A percentile compares a stretch with the other conserved stretches of the same genome.
Evolutionary conservation across 441 rosid genomes (phyloP).

Genomic region (Populus hybrid): DNA sequence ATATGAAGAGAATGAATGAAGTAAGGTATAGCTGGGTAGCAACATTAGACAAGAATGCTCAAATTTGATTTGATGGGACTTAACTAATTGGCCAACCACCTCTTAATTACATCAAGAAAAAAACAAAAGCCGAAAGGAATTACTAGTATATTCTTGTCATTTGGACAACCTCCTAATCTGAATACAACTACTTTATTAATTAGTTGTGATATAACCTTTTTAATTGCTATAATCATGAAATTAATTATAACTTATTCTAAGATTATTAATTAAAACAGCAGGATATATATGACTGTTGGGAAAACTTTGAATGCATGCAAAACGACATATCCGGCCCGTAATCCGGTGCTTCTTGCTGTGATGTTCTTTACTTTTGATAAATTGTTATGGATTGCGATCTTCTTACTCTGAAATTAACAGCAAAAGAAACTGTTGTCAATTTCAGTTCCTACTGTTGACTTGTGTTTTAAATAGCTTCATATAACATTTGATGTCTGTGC

Average conservation of each 20-base stretch:
- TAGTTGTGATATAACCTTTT: background rate
- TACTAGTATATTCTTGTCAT: background rate
- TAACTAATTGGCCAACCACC: background rate
- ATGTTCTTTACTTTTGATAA: background rate
- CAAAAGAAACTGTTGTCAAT: background rate
- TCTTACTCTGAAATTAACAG: background rate
- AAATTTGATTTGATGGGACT: background rate
- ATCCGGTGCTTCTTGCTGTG: background rate
- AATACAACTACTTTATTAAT: background rate
- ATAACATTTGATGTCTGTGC: background rate
- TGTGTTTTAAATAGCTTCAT: background rate
- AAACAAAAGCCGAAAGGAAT: background rate
- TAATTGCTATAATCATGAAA: background rate
- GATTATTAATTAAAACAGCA: background rate
- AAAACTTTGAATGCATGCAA: background rate
- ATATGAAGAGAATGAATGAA: background rate
- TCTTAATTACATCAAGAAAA: background rate
- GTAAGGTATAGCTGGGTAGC: background rate
- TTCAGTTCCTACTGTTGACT: background rate
- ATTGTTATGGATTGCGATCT: background rate
- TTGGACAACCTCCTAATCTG: background rate
- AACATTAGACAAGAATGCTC: background rate
- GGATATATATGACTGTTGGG: background rate
- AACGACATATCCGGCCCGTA: background rate
- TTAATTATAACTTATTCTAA: background rate